Evolutionary conservation across 2,329 filamentous ascomycete genomes (phyloP).

Genomic region (Daldinia sp.): DNA sequence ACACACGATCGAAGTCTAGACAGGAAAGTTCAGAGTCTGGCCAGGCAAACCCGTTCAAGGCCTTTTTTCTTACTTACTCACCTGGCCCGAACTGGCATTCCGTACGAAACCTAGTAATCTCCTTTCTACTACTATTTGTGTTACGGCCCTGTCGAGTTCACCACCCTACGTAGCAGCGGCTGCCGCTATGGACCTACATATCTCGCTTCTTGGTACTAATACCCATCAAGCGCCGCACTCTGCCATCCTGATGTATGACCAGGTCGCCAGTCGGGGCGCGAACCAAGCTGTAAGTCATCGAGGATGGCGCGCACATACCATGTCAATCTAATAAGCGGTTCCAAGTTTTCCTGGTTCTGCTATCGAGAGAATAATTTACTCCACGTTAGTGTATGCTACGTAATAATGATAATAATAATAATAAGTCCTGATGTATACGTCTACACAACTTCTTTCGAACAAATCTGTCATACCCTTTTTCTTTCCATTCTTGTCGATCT

Average conservation of each 20-base stretch:
- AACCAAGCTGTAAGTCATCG: conserved; percentile 37
- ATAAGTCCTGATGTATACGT: neutral
- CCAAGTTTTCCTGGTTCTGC: conserved; percentile 35
- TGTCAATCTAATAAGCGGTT: conserved; percentile 33
- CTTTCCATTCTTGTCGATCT: conserved; percentile 34
- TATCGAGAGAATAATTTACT: conserved; percentile 11
- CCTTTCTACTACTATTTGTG: conserved; percentile 10
- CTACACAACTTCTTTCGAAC: neutral
- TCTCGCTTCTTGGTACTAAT: conserved; percentile 39
- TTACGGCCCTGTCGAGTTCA: conserved; percentile 26
- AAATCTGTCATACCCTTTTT: conserved; percentile 11
- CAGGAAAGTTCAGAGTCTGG: neutral
- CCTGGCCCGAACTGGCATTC: conserved; percentile 32
- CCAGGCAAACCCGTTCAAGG: conserved; percentile 14
- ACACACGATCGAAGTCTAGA: conserved; percentile 32
- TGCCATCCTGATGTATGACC: conserved; percentile 33
- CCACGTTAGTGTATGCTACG: conserved; percentile 20
- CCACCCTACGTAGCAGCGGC: conserved; percentile 33
- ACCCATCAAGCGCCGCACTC: conserved; percentile 34
- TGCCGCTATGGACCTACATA: conserved; percentile 33
- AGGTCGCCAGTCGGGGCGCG: conserved; percentile 25
- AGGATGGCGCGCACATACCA: conserved; percentile 24
- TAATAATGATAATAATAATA: conserved; percentile 1
- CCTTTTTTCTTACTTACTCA: conserved; percentile 7
- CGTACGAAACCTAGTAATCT: conserved; percentile 23